Conservation (phyloP, 2,329 filamentous ascomycete species). For the Fusarium chuoi region DNA sequence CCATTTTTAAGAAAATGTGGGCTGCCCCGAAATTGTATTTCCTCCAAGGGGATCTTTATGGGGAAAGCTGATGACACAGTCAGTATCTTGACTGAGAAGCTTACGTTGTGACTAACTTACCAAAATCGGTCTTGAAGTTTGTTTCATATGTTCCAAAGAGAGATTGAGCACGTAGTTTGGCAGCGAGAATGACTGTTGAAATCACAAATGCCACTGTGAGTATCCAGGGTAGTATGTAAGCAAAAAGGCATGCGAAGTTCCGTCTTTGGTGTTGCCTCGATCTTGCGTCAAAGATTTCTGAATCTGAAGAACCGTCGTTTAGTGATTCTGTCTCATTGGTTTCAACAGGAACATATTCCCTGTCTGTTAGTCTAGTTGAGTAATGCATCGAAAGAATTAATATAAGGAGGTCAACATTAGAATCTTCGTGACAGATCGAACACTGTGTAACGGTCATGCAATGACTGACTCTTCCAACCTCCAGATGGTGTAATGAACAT, state of each 20-base stretch:
- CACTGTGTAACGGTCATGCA: too few relatives aligned
- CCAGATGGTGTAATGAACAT: too few relatives aligned
- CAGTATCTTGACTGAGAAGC: accelerated
- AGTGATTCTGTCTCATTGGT: background rate
- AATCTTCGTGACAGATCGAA: background rate
- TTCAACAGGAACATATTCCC: background rate
- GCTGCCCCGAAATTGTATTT: background rate
- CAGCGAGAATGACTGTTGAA: background rate
- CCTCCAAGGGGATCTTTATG: background rate
- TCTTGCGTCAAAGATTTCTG: too few relatives aligned
- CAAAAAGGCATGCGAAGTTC: accelerated
- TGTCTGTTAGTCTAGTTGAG: background rate
- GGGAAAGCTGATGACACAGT: background rate
- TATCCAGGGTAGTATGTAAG: background rate
- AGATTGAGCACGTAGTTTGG: background rate
- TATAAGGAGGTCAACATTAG: accelerated
- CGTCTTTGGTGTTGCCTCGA: accelerated
- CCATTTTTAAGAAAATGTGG: background rate
- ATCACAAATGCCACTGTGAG: background rate
- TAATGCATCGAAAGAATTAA: background rate
- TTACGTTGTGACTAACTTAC: background rate
- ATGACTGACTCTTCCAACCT: too few relatives aligned
- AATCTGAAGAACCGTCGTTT: background rate
- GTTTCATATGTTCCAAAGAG: background rate
- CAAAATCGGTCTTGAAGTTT: background rate